Conservation (phyloP, 1,284 basidiomycete species). For the Salmacisia buchloeana region DNA sequence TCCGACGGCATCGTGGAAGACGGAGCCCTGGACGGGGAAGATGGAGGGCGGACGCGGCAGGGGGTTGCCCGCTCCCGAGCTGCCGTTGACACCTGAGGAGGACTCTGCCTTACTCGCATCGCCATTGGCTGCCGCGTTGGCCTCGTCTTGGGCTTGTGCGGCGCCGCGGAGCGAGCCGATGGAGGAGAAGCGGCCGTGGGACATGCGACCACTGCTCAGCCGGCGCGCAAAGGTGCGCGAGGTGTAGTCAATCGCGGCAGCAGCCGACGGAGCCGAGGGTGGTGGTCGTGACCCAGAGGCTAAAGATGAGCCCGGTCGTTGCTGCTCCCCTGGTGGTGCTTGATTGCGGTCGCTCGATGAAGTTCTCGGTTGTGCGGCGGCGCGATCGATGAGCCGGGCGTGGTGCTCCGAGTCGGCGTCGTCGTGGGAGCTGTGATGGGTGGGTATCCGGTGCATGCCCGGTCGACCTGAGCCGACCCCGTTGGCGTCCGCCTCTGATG, state of each 20-base stretch:
- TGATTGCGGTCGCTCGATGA: not conserved
- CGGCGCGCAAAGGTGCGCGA: not conserved
- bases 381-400: not conserved
- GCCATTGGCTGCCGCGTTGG: too few species aligned
- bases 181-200: not conserved
- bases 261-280: not conserved
- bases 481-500: not conserved
- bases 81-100: not conserved
- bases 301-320: not conserved
- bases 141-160: not conserved
- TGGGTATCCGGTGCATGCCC: conserved; percentile 1
- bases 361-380: not conserved
- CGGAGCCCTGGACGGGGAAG: not conserved
- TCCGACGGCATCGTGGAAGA: too few species aligned
- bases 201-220: not conserved
- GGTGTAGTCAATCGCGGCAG: not conserved
- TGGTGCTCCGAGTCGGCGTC: conserved; percentile 2
- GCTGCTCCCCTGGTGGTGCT: not conserved
- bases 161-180: not conserved
- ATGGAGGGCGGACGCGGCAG: not conserved
- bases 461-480: not conserved
- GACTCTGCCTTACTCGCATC: too few species aligned
- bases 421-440: conserved; percentile 1
- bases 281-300: not conserved
- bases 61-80: not conserved